Evolutionary conservation across 2,329 filamentous ascomycete genomes (phyloP).

Genomic region (Emmonsiellopsis sp.): DNA sequence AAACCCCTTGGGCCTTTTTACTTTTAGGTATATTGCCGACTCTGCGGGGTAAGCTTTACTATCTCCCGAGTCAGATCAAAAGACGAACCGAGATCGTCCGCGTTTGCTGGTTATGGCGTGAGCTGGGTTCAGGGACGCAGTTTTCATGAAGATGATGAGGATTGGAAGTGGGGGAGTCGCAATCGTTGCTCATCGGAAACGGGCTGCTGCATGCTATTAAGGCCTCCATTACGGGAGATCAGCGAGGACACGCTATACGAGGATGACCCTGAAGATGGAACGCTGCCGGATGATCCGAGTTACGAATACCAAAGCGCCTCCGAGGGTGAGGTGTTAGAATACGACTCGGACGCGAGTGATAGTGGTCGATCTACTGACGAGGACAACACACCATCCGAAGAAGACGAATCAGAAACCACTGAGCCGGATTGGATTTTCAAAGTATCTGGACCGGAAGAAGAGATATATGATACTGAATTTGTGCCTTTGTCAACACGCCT

Average conservation of each 20-base stretch:
- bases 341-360: not conserved
- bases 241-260: not conserved
- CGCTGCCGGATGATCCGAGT: not conserved
- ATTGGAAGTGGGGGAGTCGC: not conserved
- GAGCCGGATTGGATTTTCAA: not conserved
- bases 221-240: not conserved
- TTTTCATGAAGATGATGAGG: not conserved
- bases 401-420: not conserved
- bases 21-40: not conserved
- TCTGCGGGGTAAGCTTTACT: not conserved
- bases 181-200: not conserved
- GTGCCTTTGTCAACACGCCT: not conserved
- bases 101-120: not conserved
- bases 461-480: not conserved
- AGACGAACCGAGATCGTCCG: not conserved
- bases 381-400: not conserved
- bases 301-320: slow-evolving; percentile 2
- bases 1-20: not conserved
- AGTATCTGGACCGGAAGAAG: not conserved
- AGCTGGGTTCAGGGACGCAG: not conserved
- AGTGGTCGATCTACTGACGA: not conserved
- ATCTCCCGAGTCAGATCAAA: not conserved
- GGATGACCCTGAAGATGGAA: not conserved
- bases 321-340: not conserved
- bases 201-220: not conserved